Base-by-base conservation (phyloP, 805 yeast genomes). In the Metschnikowia matae region DNA sequence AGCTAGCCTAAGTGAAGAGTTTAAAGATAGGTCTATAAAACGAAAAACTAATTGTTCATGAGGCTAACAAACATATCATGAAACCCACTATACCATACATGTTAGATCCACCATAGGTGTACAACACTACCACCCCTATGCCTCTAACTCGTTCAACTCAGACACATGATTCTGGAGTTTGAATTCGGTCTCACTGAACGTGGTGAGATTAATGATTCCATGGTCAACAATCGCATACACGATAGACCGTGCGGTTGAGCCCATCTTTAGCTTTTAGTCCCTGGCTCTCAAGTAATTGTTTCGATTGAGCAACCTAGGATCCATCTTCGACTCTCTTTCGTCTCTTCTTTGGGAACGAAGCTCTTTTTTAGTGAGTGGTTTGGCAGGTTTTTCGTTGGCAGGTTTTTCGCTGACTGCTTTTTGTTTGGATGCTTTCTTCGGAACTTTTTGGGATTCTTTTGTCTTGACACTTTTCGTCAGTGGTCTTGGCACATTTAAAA, bases 161-260 rank as follows among this genome's bases (percentile, higher is more conserved):
- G 50, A 44, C 2, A 40, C 18, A 3, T 21, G 23, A 11, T 49
- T 50, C 14, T 52, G 46, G 42, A 68, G 54, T 3, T 68, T 68
- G 67, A 83, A 83, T 54, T 78, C 79, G 6, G 79, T 75, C 54
- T 78, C 80, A 5, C 78, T 63, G 17, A 83, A 57, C 41, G 70
- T 71, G n/a, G 81, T 71, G 59, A 85, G 88, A 60, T 84, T 86
- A n/a, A 88, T 77, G 4, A 88, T 73, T 0, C 96, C 96, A 57
- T 80, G 75, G 62, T 87, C 94, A 5, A 89, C 80, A 1, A 85
- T 71, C 0, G 96, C 96, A n/a, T 83, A 54, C 3, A 88, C 66
- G 5, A 85, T 68, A 23, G 72, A 73, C 18, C 82, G 65, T 4
- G 67, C 68, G 4, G 59, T 50, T 50, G 73, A 63, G 0, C 92